Base-by-base conservation (phyloP, 2,329 filamentous ascomycete species). In the Parastagonospora avenae region DNA sequence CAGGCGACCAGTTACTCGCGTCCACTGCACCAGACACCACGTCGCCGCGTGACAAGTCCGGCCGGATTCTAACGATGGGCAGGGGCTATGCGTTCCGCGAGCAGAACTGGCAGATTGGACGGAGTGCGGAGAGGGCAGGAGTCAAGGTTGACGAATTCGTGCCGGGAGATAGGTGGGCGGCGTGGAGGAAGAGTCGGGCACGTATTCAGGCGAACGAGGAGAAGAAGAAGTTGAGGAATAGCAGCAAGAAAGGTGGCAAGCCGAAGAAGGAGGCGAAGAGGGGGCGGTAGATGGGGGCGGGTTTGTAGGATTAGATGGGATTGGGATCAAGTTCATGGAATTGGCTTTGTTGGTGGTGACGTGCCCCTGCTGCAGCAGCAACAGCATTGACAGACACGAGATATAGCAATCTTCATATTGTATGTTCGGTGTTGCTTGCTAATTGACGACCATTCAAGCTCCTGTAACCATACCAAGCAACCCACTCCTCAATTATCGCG, bases 71-170 rank as follows among this genome's bases (percentile, higher is more conserved):
- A 48, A 60, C 44, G 56, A 73, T 51, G 65, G 62, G 81, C 31
- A 77, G 81, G 4, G 83, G 85, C 4, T 87, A 87, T 65, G 84
- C 85, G 75, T 87, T 83, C 67, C 77, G 86, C 57, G 80, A 86
- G 72, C 78, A 82, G 7, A 90, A 90, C 70, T 87, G 84, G 83
- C 76, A 85, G 72, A 88, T 89, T 77, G 86, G 86, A 47, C 75
- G 85, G 4, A 80, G 80, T 27, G 85, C 83, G 5, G 85, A 89
- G 73, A 79, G 79, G 68, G 81, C 81, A 19, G 81, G 82, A 19
- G 77, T 86, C 46, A 77, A 77, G 56, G 84, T 85, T 5, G 75
- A 75, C 67, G 61, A 77, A 37, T 86, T 82, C 66, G 79, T 83
- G 53, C 80, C 79, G 10, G 80, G 81, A 33, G 84, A 87, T 65